phyloP scores from a whole-genome alignment of 805 yeast species.

The Saccharomycopsis fibuligera region DNA sequence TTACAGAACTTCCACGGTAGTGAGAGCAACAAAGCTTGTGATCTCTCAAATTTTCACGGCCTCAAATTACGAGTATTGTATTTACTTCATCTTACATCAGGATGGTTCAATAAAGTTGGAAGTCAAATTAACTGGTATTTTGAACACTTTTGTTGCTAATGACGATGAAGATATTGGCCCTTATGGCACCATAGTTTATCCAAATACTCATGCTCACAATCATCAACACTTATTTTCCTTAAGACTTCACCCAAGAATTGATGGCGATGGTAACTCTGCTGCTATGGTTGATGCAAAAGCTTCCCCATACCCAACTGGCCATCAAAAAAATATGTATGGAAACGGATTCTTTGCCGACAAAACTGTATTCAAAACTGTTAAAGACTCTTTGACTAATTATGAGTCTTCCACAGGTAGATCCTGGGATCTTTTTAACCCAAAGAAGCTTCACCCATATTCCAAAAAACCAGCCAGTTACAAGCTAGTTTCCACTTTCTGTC shows the following conservation, averaged over 20 bases:
- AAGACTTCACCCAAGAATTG: conserved; percentile 75
- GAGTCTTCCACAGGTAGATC: conserved; percentile 61
- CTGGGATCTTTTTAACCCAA: conserved; percentile 76
- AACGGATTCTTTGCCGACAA: conserved; percentile 66
- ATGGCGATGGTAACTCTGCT: conserved; percentile 73
- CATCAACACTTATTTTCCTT: conserved; percentile 80
- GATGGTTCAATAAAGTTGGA: conserved; percentile 80
- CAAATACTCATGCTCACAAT: conserved; percentile 76
- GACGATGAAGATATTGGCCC: conserved; percentile 65
- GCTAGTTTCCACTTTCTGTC: conserved; percentile 68
- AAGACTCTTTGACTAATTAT: conserved; percentile 57
- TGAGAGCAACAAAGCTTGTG: conserved; percentile 68
- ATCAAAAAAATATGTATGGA: conserved; percentile 68
- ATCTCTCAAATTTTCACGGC: conserved; percentile 81
- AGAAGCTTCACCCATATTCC: conserved; percentile 56
- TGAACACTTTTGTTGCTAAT: conserved; percentile 62
- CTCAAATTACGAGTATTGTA: conserved; percentile 79
- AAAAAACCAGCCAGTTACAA: conserved; percentile 73
- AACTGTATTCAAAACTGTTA: conserved; percentile 61
- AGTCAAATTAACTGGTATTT: conserved; percentile 73
- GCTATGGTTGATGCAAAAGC: conserved; percentile 59
- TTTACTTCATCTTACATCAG: conserved; percentile 78
- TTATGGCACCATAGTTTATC: conserved; percentile 78
- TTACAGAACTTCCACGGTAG: conserved; percentile 66
- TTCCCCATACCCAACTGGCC: conserved; percentile 55